Evolutionary conservation across 1,139 yeast species (phyloP).

Genomic region (Taphrina wiesneri): DNA sequence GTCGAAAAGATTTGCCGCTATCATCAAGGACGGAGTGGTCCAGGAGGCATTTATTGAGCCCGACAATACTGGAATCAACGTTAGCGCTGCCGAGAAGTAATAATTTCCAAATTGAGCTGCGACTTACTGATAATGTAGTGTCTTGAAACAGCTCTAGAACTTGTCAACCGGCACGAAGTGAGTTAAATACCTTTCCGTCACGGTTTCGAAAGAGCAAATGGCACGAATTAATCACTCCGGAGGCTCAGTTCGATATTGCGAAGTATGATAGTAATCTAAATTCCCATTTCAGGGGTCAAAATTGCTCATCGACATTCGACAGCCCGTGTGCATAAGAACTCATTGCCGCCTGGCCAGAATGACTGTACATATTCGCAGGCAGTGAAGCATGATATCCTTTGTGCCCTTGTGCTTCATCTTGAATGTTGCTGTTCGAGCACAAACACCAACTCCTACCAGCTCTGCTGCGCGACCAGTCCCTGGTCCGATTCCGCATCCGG

Average conservation of each 20-base stretch:
- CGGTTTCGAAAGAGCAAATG: neutral
- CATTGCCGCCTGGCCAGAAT: too few species aligned
- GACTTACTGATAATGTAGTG: neutral
- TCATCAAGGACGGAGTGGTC: conserved; percentile 73
- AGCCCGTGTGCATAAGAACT: neutral
- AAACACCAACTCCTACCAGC: neutral
- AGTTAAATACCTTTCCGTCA: neutral
- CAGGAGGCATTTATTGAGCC: conserved; percentile 67
- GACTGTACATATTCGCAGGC: too few species aligned
- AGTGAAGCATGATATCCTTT: neutral
- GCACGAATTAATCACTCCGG: neutral
- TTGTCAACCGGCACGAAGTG: neutral
- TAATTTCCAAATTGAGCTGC: neutral
- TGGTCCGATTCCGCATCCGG: neutral
- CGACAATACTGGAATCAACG: conserved; percentile 23
- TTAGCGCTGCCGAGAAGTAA: conserved; percentile 31
- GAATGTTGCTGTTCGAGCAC: neutral
- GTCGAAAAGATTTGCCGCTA: conserved; percentile 70
- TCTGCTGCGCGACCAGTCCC: neutral
- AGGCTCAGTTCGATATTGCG: neutral
- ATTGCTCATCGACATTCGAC: neutral
- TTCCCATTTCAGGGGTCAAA: neutral
- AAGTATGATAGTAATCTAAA: conserved; percentile 3
- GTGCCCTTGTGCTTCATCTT: neutral
- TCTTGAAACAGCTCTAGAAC: neutral